These are phyloP conservation scores for Dalechampia spathulata DNA, from an alignment of 441 rosid genomes.

Conservation along the genomic window DNA sequence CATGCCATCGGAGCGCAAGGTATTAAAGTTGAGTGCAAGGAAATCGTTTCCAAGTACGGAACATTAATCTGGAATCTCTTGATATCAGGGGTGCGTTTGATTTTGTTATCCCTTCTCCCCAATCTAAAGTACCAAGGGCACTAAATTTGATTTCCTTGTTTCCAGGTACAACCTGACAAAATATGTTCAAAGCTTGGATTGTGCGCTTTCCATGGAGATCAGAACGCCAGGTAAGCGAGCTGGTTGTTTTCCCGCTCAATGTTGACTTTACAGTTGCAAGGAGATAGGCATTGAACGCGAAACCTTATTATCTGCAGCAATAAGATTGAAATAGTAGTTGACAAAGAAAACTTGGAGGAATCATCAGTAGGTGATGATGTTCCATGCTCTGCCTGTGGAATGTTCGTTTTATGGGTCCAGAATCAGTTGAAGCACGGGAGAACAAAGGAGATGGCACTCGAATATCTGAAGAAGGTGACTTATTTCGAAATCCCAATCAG, in stretches of 20 bases:
- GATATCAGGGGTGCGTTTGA: constrained; percentile 48
- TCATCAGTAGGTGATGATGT: constrained; percentile 22
- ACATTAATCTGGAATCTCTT: constrained; percentile 68
- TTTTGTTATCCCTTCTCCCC: too few relatives aligned
- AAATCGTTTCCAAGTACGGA: constrained; percentile 62
- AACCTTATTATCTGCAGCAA: constrained; percentile 18
- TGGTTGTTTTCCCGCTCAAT: neutral
- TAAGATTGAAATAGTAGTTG: constrained; percentile 31
- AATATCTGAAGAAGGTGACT: constrained; percentile 46
- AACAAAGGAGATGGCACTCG: constrained; percentile 48
- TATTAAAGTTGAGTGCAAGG: constrained; percentile 55
- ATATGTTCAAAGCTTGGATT: constrained; percentile 55
- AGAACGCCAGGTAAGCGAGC: constrained; percentile 27
- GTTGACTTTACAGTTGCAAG: neutral
- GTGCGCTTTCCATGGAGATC: constrained; percentile 29
- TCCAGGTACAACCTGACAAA: constrained; percentile 48
- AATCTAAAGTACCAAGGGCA: neutral
- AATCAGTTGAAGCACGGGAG: constrained; percentile 47
- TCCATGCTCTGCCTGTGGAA: constrained; percentile 53
- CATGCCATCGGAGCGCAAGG: constrained; percentile 81
- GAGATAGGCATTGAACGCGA: too few relatives aligned
- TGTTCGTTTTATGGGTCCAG: constrained; percentile 65
- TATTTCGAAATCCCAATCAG: neutral
- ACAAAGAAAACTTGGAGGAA: constrained; percentile 23
- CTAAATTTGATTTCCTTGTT: neutral